Evolutionary conservation across 2,329 filamentous ascomycete species (phyloP).

Genomic region (Phaeomoniella chlamydospora): DNA sequence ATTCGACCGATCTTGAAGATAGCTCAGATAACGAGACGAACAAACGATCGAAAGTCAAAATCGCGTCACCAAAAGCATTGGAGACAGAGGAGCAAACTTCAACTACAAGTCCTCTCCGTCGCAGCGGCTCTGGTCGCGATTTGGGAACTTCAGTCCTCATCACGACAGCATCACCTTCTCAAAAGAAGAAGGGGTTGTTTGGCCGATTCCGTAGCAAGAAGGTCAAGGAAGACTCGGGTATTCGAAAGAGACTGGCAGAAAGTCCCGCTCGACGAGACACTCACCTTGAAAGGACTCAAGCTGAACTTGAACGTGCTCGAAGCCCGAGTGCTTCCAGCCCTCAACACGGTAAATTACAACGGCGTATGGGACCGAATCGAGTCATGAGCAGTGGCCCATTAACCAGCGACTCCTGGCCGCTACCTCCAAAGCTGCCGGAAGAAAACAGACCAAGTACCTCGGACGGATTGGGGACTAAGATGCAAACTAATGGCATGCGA

Average conservation of each 20-base stretch:
- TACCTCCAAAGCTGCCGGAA: conserved; percentile 15
- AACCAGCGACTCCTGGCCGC: conserved; percentile 36
- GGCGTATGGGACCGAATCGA: conserved; percentile 23
- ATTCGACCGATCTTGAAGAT: conserved; percentile 48
- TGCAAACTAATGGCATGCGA: conserved; percentile 8
- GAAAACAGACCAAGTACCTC: conserved; percentile 12
- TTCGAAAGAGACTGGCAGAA: conserved; percentile 16
- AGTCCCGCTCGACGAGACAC: conserved; percentile 43
- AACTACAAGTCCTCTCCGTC: conserved; percentile 12
- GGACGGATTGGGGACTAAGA: conserved; percentile 10
- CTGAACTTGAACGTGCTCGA: conserved; percentile 1
- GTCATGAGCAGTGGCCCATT: conserved; percentile 21
- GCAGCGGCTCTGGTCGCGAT: conserved; percentile 19
- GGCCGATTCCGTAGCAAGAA: conserved; percentile 50
- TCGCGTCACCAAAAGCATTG: conserved; percentile 7
- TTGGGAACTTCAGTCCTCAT: conserved; percentile 7
- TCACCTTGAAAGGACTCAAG: conserved; percentile 39
- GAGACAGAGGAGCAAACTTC: conserved; percentile 3
- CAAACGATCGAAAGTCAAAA: conserved; percentile 6
- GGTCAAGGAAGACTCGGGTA: conserved; percentile 24
- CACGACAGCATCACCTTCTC: conserved; percentile 9
- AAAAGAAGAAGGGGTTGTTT: conserved; percentile 27
- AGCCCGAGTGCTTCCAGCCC: conserved; percentile 13
- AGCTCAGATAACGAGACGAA: conserved; percentile 32
- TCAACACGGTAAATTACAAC: conserved; percentile 28